Evolutionary conservation across 176 grass and related monocot species (phyloP), one percentile per base, ranked within the genome.

Genomic region (Saccharum officinarum): DNA sequence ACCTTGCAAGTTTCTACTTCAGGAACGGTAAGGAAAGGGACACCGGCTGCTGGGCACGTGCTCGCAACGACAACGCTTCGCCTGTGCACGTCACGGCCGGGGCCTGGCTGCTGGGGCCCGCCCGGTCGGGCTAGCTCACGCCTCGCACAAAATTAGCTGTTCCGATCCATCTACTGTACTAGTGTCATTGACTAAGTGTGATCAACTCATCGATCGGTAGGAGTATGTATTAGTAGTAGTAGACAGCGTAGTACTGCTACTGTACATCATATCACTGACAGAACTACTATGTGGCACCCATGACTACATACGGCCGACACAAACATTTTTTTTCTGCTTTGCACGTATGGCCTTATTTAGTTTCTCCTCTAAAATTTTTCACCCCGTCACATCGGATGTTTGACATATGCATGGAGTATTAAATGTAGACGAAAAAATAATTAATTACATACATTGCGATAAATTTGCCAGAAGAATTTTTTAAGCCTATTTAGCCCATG

Each of bases 1-100:
- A 15, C 47, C 75, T 90, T 83, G 84, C 80, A 90, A 80, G 84
- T 63, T 87, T 79, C 80, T 50, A 84, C 22, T 87, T 90, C 16
- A 83, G 69, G 84, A 67, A 75, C 66, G 75, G 75, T 50, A 10
- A 80, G n/a, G 12, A 90, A 46, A 87, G 89, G 1, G 80, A 87
- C 68, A 68, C 67, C 30, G 59, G 16, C 15, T 42, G 66, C 47
- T 73, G 28, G 37, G 59, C 41, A 25, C 7, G 47, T 17, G 18
- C 39, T 40, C 1, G 18, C 62, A 14, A 28, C 1, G 37, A 36
- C 25, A 14, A 1, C 23, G 25, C 25, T 10, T 42, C 88, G 81
- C 72, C 67, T 54, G 65, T 42, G 71, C 64, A 54, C 77, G 37
- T 50, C 75, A 55, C 14, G n/a, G 80, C 15, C 0, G 12, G 1